Evolutionary conservation across 2,329 filamentous ascomycete genomes (phyloP), one percentile per base, ranked within the genome.

Genomic region (Aphanocladium album): DNA sequence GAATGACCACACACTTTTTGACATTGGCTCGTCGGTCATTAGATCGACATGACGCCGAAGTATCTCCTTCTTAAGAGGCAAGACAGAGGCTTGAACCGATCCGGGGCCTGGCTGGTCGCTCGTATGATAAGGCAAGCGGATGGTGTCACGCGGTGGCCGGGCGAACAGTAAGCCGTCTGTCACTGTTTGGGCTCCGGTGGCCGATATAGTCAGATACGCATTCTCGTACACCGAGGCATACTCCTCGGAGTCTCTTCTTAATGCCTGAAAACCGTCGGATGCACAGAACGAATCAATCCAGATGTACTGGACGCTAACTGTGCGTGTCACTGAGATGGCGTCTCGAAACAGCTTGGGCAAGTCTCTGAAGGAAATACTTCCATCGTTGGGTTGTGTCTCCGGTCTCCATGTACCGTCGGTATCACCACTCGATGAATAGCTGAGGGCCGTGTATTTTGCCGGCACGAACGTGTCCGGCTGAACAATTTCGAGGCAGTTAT

Each of bases 271-370:
- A 12, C 25, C 27, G 23, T 16, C 3, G 39, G 9, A 49, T 47
- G 39, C 61, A 62, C 23, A 62, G 9, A 1, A n/a, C n/a, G 61
- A 60, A 41, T 62, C 57, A 14, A 62, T 59, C 61, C 61, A 62
- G 5, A 62, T 45, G 39, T 62, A 62, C 9, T 21, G 51, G 1
- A 60, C n/a, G 5, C 41, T 35, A 3, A 62, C 37, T 14, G 30
- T 17, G 3, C 57, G 43, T 25, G 61, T 53, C n/a, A 60, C 21
- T n/a, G 19, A 7, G 8, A 62, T 41, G 12, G 61, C 57, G 27
- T 62, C 61, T 25, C 53, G 57, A 39, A 62, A 60, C 7, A 37
- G 52, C 33, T 56, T 52, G 47, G 57, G 37, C 2, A 62, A 50
- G 14, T 39, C n/a, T 5, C 5, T 14, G 30, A 53, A 16, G 12